A percentile compares a stretch with the other conserved stretches of the same genome.
Evolutionary conservation across 352 stramenopile species (phyloP).

Genomic region (Phytophthora cryptogea): DNA sequence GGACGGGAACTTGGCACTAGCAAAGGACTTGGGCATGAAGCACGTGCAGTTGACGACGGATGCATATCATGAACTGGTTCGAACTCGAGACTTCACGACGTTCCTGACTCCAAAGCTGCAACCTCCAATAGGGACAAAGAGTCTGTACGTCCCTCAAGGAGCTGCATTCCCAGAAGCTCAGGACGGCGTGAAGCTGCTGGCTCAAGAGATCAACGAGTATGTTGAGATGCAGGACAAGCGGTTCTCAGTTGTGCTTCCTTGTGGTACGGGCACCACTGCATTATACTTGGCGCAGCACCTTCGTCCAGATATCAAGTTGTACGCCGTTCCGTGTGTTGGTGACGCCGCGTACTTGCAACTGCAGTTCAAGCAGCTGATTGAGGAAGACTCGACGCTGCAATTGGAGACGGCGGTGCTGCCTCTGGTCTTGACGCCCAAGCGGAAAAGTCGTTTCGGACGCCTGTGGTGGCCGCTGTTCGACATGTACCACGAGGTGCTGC

Average conservation of each 20-base stretch:
- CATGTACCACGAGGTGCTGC: slow-evolving; percentile 65
- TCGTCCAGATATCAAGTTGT: slow-evolving; percentile 45
- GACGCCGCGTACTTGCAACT: slow-evolving; percentile 56
- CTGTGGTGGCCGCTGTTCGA: slow-evolving; percentile 56
- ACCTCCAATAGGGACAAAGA: slow-evolving; percentile 12
- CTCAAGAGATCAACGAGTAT: slow-evolving; percentile 77
- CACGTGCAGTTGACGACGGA: slow-evolving; percentile 54
- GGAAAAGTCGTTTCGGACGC: slow-evolving; percentile 74
- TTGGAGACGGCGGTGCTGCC: slow-evolving; percentile 24
- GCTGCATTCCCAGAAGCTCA: slow-evolving; percentile 66
- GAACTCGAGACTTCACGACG: slow-evolving; percentile 43
- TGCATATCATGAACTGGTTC: slow-evolving; percentile 51
- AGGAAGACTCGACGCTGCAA: slow-evolving; percentile 27
- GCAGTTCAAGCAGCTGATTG: slow-evolving; percentile 55
- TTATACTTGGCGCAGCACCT: slow-evolving; percentile 83
- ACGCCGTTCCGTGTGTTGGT: slow-evolving; percentile 76
- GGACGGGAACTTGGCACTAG: slow-evolving; percentile 52
- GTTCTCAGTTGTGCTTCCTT: slow-evolving; percentile 73
- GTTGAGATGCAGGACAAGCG: slow-evolving; percentile 22
- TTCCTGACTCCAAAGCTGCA: slow-evolving; percentile 17
- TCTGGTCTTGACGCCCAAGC: slow-evolving; percentile 46
- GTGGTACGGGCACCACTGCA: slow-evolving; percentile 78
- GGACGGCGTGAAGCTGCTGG: slow-evolving; percentile 58
- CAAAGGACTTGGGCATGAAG: slow-evolving; percentile 63
- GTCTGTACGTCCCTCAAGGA: slow-evolving; percentile 70